Base-by-base conservation (phyloP, 1,284 basidiomycete genomes). In the Athelia sp. region DNA sequence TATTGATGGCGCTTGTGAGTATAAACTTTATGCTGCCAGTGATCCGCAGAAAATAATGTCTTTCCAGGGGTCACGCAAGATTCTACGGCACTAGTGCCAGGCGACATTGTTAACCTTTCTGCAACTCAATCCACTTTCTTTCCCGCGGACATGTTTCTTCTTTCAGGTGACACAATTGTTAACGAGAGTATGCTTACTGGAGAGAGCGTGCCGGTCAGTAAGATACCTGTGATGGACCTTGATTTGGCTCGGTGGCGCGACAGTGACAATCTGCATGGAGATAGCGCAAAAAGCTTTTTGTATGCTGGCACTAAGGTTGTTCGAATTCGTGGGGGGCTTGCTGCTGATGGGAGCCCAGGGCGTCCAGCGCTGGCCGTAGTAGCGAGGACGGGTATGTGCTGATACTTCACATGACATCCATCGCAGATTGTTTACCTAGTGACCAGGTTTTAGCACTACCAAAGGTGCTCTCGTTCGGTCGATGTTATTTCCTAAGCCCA, bases 181-280 rank as follows among this genome's bases (percentile, higher is more conserved):
- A 98, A 99, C 65, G 97, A 99, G 71, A 96, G 93, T 54, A 98
- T 98, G 96, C 81, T 99, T 15, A 98, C 94, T 0, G 94, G 94
- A 10, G 95, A 98, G 67, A 95, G 92, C 58, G 89, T 98, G 0
- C 95, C 94, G 0, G 91, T 98, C 49, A 90, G 87, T 62, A 98
- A 98, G 66, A 68, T 79, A 21, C 87, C 93, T 0, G 75, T 87
- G 49, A 85, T 79, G 56, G 86, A 90, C 57, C 82, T 84, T 35
- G 84, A 84, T 50, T 71, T 95, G 47, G 68, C 68, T 32, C 77
- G 68, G 54, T 95, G 92, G 79, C 78, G 73, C 54, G 85, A 88
- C 49, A 73, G 70, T 36, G 82, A 81, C 46, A 84, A 91, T 43
- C 69, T 89, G 17, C 73, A 75, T 26, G 69, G 79, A 2, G 91